Percentiles rank a stretch among this genome's conserved stretches.
Evolutionary conservation across 345 rosid genomes (phyloP).

Genomic region (Murraya paniculata): DNA sequence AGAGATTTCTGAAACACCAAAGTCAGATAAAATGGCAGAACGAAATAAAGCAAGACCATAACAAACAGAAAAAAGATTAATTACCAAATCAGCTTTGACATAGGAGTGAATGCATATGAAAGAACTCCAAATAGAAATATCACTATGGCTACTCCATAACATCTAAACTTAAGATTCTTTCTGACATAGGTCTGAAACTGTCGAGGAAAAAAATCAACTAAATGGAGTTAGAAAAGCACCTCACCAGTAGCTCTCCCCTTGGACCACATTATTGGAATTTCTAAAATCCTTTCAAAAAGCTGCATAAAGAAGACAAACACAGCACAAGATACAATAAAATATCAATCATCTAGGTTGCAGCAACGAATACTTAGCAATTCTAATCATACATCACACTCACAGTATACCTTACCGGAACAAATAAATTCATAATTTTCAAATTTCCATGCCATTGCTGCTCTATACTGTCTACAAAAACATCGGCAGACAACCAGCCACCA

Average conservation of each 20-base stretch:
- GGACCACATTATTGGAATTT: slow-evolving; percentile 82
- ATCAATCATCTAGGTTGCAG: slow-evolving; percentile 6
- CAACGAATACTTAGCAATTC: background rate
- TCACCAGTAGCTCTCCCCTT: slow-evolving; percentile 99
- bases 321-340: slow-evolving; percentile 6
- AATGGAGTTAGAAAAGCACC: slow-evolving; percentile 80
- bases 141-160: background rate
- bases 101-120: background rate
- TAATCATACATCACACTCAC: slow-evolving; percentile 13
- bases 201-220: background rate
- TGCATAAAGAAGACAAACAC: slow-evolving; percentile 31
- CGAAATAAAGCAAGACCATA: background rate
- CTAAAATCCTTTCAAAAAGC: slow-evolving; percentile 92
- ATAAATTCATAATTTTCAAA: slow-evolving; percentile 72
- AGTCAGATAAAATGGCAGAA: background rate
- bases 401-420: slow-evolving; percentile 79
- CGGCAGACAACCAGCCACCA: slow-evolving; percentile 90
- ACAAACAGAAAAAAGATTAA: background rate
- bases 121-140: background rate
- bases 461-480: slow-evolving; percentile 80
- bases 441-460: slow-evolving; percentile 96
- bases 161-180: background rate
- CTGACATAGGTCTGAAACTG: background rate
- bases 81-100: background rate
- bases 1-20: slow-evolving; percentile 6